These are phyloP conservation scores for Solanum habrochaites DNA, from an alignment of 257 asterid species.

Conservation along the genomic window DNA sequence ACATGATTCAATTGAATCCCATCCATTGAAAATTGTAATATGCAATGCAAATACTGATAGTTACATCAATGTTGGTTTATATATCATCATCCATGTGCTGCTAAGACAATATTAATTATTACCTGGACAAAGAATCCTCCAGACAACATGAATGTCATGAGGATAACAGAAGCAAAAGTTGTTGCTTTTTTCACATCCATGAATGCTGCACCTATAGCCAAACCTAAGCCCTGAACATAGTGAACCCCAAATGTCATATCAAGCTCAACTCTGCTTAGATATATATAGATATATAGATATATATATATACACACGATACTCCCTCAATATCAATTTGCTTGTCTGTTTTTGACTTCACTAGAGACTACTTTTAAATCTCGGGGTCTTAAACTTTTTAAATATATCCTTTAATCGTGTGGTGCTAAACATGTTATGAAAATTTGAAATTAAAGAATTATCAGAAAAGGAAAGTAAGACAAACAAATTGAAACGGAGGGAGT, in stretches of 20 bases:
- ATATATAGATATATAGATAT: background rate
- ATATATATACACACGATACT: background rate
- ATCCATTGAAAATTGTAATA: background rate
- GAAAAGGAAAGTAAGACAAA: background rate
- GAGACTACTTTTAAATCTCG: too few relatives aligned
- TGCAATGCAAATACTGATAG: background rate
- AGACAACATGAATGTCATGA: conserved; percentile 33
- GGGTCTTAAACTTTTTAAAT: too few relatives aligned
- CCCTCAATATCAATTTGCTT: background rate
- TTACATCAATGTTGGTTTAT: background rate
- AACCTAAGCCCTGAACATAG: conserved; percentile 22
- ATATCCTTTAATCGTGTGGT: background rate
- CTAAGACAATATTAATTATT: background rate
- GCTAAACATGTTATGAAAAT: background rate
- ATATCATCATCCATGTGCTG: background rate
- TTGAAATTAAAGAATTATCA: background rate
- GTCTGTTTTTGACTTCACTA: background rate
- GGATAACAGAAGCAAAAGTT: conserved; percentile 32
- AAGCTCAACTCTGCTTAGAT: background rate
- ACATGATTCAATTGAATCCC: background rate
- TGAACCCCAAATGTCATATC: background rate
- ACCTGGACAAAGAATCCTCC: conserved; percentile 34
- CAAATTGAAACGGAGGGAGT: background rate
- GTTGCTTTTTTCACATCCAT: conserved; percentile 37
- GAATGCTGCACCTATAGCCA: conserved; percentile 32